Conservation (phyloP, 2,329 filamentous ascomycete genomes). For the Trichophaea hybrida region DNA sequence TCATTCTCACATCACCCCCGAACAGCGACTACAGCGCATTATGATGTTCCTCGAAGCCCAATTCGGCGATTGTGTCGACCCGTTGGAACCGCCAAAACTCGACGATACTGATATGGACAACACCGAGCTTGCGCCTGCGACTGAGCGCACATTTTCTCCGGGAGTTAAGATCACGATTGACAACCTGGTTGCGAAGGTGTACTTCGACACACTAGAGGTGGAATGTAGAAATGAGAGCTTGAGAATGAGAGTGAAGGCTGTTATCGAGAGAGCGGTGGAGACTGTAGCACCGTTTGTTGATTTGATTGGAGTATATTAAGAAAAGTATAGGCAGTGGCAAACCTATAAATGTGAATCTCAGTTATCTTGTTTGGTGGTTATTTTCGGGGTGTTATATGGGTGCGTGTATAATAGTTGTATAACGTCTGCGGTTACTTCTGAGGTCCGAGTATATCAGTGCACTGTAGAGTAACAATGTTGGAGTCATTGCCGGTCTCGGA, state of each 20-base stretch:
- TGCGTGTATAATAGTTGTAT: neutral
- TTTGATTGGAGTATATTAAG: constrained; percentile 8
- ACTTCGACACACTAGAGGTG: constrained; percentile 82
- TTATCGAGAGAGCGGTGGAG: constrained; percentile 81
- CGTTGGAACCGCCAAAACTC: constrained; percentile 43
- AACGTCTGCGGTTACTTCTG: neutral
- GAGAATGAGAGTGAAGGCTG: constrained; percentile 69
- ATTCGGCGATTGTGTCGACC: constrained; percentile 74
- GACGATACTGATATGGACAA: constrained; percentile 29
- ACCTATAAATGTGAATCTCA: no score
- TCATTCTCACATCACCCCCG: constrained; percentile 54
- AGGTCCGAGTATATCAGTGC: no score
- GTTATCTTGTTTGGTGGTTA: neutral
- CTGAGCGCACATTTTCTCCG: constrained; percentile 57
- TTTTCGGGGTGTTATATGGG: neutral
- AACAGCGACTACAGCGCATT: constrained; percentile 68
- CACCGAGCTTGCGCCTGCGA: constrained; percentile 28
- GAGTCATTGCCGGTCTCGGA: no score
- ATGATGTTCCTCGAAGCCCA: constrained; percentile 96
- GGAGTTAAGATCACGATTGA: constrained; percentile 79
- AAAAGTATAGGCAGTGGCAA: neutral
- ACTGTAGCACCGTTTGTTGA: constrained; percentile 56
- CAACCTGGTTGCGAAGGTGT: constrained; percentile 73
- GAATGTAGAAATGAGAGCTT: constrained; percentile 69
- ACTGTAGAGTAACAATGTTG: no score